Evolutionary conservation across 2,329 filamentous ascomycete genomes (phyloP).

Genomic region (Curvularia verruculosa): DNA sequence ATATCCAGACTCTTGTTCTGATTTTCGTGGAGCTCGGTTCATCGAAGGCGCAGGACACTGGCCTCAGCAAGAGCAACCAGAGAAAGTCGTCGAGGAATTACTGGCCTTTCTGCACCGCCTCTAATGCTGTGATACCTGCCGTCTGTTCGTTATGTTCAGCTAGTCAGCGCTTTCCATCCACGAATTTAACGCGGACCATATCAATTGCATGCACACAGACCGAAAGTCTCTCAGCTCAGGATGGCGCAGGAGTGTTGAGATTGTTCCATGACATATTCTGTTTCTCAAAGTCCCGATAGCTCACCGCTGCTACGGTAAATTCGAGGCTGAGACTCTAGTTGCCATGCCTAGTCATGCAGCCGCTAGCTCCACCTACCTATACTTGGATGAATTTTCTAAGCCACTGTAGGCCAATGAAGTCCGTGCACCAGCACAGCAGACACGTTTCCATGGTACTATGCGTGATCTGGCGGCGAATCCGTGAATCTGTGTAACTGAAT

Average conservation of each 20-base stretch:
- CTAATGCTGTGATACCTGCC: slow-evolving; percentile 9
- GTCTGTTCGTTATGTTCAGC: background rate
- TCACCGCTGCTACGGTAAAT: background rate
- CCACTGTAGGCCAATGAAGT: background rate
- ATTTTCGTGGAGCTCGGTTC: slow-evolving; percentile 60
- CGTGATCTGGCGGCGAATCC: background rate
- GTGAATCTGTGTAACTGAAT: background rate
- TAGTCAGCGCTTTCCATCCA: background rate
- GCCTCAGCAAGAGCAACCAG: slow-evolving; percentile 70
- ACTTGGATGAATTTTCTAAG: background rate
- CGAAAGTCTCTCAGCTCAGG: background rate
- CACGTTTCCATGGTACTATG: background rate
- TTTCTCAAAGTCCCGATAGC: background rate
- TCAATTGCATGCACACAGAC: background rate
- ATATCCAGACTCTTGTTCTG: slow-evolving; percentile 59
- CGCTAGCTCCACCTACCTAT: background rate
- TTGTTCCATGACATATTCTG: background rate
- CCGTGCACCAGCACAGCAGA: background rate
- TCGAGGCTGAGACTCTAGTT: background rate
- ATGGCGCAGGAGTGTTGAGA: slow-evolving; percentile 1
- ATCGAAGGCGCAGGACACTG: slow-evolving; percentile 71
- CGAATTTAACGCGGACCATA: background rate
- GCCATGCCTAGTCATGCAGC: background rate
- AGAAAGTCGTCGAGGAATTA: slow-evolving; percentile 58
- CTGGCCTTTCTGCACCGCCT: slow-evolving; percentile 49